Conservation (phyloP, 805 yeast genomes). For the Candida succiphila region DNA sequence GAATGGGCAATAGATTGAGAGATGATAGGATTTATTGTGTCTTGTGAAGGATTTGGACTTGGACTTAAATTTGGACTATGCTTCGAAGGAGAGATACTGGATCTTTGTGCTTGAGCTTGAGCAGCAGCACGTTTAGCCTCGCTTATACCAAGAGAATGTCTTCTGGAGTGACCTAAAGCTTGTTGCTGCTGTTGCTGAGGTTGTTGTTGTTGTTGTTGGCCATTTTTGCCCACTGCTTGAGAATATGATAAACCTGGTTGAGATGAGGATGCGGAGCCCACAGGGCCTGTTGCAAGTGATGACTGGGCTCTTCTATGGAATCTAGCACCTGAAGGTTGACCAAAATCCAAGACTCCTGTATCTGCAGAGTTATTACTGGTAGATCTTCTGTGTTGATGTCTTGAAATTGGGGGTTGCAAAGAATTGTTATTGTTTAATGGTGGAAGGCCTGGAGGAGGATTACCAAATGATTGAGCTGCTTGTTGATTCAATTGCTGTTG, state of each 20-base stretch:
- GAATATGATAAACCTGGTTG: slow-evolving; percentile 5
- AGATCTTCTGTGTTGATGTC: slow-evolving; percentile 21
- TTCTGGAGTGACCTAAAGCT: slow-evolving; percentile 68
- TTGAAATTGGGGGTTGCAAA: slow-evolving; percentile 16
- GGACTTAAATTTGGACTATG: slow-evolving; percentile 8
- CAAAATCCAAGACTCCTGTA: slow-evolving; percentile 6
- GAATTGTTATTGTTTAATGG: slow-evolving; percentile 6
- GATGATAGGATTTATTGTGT: no score
- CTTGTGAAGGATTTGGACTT: slow-evolving; percentile 3
- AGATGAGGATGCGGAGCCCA: slow-evolving; percentile 14
- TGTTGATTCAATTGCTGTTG: slow-evolving; percentile 35
- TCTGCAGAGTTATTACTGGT: slow-evolving; percentile 14
- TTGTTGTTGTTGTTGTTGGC: background rate
- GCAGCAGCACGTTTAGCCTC: slow-evolving; percentile 99
- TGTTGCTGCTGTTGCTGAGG: slow-evolving; percentile 16
- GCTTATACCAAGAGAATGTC: slow-evolving; percentile 84
- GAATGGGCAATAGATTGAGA: slow-evolving; percentile 6
- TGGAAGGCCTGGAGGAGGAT: slow-evolving; percentile 11
- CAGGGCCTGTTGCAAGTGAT: no score
- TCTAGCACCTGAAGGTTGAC: slow-evolving; percentile 11
- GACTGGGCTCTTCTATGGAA: slow-evolving; percentile 41
- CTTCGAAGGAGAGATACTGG: slow-evolving; percentile 23
- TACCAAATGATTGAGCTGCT: slow-evolving; percentile 1
- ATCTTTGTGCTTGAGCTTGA: slow-evolving; percentile 67
- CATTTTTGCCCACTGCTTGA: slow-evolving; percentile 2